Base-by-base conservation (phyloP, 257 asterid species). In the Lycium ferocissimum region DNA sequence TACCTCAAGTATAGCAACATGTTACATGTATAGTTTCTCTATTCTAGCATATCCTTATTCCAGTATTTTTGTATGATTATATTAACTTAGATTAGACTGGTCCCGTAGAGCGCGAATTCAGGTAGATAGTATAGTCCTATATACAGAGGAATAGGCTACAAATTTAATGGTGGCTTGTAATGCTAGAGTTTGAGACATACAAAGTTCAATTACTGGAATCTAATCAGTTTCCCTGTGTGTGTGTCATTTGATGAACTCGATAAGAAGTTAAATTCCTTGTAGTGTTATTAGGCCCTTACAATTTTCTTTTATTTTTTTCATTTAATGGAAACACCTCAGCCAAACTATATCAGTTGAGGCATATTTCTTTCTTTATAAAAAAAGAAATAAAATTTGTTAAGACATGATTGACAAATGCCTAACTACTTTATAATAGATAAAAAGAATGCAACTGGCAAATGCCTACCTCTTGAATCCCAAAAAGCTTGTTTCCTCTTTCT, bases 11-110 rank as follows among this genome's bases (percentile, higher is more conserved):
- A 78, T 33, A 78, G 47, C 81, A 83, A 63, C 71, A 54, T 72
- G 62, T 81, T 20, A 66, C 66, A 75, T 82, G 58, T 85, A 58
- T 57, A 85, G 88, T 81, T 83, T 69, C 71, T 73, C 38, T 59
- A 67, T 33, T 3, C 1, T 17, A 18, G 12, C 1, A 56, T 14
- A 33, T 47, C 61, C 63, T 43, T 6, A 17, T 56, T 37, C 33
- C 45, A 54, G 37, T 84, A 15, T 33, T 49, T 40, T 45, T 62
- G 45, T 57, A 51, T 76, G 61, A 51, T 18, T 76, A 14, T 76
- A 51, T 78, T 1, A 57, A 72, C 66, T 22, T 73, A 43, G 49
- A 17, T 80, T 54, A 80, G 72, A 49, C 5, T 63, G 85, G 71
- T 83, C 51, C 53, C 7, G 37, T 10, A 61, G 83, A 81, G 83